Percentiles rank a stretch among this genome's conserved stretches.
These are phyloP conservation scores for Kuraishia piskuri DNA, from an alignment of 805 yeast genomes.

Conservation along the genomic window DNA sequence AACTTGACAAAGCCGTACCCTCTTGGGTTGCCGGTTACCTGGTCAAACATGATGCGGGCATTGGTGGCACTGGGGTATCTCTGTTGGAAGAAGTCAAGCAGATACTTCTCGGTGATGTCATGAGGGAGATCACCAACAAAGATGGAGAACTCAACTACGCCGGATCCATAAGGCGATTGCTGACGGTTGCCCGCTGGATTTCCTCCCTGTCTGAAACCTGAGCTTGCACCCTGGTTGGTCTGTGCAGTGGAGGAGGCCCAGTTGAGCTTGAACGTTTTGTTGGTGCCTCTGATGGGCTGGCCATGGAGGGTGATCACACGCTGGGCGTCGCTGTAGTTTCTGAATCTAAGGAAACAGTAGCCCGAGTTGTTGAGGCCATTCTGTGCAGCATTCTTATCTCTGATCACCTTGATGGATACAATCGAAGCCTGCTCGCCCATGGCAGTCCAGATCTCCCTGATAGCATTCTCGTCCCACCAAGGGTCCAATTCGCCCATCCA, in stretches of 20 bases:
- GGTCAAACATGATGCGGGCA: slow-evolving; percentile 75
- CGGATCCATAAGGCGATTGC: not conserved
- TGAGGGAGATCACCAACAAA: slow-evolving; percentile 83
- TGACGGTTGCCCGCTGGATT: slow-evolving; percentile 7
- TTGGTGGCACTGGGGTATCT: slow-evolving; percentile 67
- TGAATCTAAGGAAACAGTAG: slow-evolving; percentile 78
- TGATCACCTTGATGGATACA: slow-evolving; percentile 56
- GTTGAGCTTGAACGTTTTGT: slow-evolving; percentile 57
- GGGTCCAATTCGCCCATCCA: slow-evolving; percentile 94
- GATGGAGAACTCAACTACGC: slow-evolving; percentile 44
- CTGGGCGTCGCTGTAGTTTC: slow-evolving; percentile 49
- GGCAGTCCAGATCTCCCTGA: slow-evolving; percentile 59
- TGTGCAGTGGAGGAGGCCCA: slow-evolving; percentile 52
- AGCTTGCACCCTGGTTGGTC: slow-evolving; percentile 1
- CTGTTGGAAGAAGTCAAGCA: slow-evolving; percentile 58
- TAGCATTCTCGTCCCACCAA: slow-evolving; percentile 65
- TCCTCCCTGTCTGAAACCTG: slow-evolving; percentile 5
- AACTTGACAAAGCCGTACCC: slow-evolving; percentile 92
- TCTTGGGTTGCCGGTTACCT: slow-evolving; percentile 56
- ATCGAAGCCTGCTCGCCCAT: slow-evolving; percentile 20
- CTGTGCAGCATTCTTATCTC: slow-evolving; percentile 40
- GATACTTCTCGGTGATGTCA: slow-evolving; percentile 57
- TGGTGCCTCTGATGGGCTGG: slow-evolving; percentile 54
- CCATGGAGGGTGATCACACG: slow-evolving; percentile 59
- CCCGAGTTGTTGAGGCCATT: slow-evolving; percentile 43